phyloP scores from a whole-genome alignment of 2,329 filamentous ascomycete species.

The Ascochyta lentis region DNA sequence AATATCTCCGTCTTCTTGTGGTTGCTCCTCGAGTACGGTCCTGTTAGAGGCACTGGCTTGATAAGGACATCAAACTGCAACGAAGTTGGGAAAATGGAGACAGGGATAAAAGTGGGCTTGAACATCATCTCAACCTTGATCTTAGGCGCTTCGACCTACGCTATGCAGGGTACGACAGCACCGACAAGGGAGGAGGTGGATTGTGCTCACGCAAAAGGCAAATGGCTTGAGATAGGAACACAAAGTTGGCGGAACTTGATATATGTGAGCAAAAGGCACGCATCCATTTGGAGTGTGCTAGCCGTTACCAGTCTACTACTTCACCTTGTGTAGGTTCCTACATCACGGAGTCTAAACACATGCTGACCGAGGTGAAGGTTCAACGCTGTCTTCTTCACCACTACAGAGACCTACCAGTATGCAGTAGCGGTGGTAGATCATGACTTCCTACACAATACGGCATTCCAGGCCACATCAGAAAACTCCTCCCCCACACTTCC shows the following conservation, averaged over 20 bases:
- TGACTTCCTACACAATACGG: conserved; percentile 9
- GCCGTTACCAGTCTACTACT: conserved; percentile 22
- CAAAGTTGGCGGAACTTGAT: conserved; percentile 22
- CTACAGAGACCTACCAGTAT: conserved; percentile 26
- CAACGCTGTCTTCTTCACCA: conserved; percentile 27
- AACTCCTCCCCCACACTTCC: conserved; percentile 20
- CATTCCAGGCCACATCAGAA: conserved; percentile 13
- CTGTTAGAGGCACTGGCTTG: neutral
- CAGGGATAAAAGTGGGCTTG: conserved; percentile 52
- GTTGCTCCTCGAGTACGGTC: conserved; percentile 6
- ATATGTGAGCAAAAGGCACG: conserved; percentile 19
- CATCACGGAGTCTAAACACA: neutral
- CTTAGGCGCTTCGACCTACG: conserved; percentile 26
- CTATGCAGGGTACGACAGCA: conserved; percentile 31
- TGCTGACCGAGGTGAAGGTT: conserved; percentile 10
- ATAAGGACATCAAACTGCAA: conserved; percentile 31
- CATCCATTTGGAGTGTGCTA: conserved; percentile 18
- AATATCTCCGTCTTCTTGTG: conserved; percentile 22
- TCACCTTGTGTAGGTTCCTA: conserved; percentile 22
- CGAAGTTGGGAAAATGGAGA: conserved; percentile 13
- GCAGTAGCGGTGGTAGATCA: conserved; percentile 22
- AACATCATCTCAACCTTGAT: conserved; percentile 52
- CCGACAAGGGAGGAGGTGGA: conserved; percentile 32
- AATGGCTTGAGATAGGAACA: conserved; percentile 29
- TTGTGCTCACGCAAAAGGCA: conserved; percentile 32